A percentile compares a stretch with the other conserved stretches of the same genome.
Conservation (phyloP, 768 basidiomycete genomes). For the Udeniomyces megalosporus region DNA sequence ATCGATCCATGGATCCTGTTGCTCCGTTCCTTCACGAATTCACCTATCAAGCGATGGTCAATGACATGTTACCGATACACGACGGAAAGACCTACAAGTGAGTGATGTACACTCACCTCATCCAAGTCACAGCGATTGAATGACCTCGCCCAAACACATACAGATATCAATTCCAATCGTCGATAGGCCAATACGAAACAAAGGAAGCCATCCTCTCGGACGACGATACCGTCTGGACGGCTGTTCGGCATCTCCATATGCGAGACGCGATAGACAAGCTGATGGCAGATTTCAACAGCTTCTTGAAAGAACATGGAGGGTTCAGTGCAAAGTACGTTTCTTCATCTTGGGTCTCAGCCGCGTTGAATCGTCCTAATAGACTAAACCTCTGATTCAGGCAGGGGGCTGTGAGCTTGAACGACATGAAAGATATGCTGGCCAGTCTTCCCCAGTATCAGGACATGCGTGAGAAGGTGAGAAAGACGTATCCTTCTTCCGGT, state of each 20-base stretch:
- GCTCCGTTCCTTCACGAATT: slow-evolving; percentile 92
- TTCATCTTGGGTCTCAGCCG: no score
- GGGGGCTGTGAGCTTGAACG: slow-evolving; percentile 73
- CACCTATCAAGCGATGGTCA: slow-evolving; percentile 98
- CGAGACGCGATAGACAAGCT: slow-evolving; percentile 93
- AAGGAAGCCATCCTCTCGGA: slow-evolving; percentile 76
- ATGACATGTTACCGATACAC: slow-evolving; percentile 77
- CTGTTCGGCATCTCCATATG: slow-evolving; percentile 95
- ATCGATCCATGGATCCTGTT: slow-evolving; percentile 85
- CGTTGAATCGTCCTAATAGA: no score
- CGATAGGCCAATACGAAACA: slow-evolving; percentile 68
- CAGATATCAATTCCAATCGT: slow-evolving; percentile 88
- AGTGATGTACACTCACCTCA: slow-evolving; percentile 31
- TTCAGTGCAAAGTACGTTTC: slow-evolving; percentile 57
- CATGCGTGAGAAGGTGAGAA: slow-evolving; percentile 68
- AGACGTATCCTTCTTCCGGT: neutral
- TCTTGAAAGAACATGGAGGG: slow-evolving; percentile 82
- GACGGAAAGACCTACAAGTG: slow-evolving; percentile 75
- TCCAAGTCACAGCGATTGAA: no score
- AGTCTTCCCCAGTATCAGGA: slow-evolving; percentile 87
- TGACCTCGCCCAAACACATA: neutral
- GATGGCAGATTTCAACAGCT: slow-evolving; percentile 89
- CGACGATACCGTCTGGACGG: slow-evolving; percentile 74
- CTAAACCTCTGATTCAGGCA: slow-evolving; percentile 40
- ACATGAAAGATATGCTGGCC: slow-evolving; percentile 99